Evolutionary conservation across 1,284 basidiomycete genomes (phyloP), one percentile per base, ranked within the genome.

Genomic region (Puccinia novopanici): DNA sequence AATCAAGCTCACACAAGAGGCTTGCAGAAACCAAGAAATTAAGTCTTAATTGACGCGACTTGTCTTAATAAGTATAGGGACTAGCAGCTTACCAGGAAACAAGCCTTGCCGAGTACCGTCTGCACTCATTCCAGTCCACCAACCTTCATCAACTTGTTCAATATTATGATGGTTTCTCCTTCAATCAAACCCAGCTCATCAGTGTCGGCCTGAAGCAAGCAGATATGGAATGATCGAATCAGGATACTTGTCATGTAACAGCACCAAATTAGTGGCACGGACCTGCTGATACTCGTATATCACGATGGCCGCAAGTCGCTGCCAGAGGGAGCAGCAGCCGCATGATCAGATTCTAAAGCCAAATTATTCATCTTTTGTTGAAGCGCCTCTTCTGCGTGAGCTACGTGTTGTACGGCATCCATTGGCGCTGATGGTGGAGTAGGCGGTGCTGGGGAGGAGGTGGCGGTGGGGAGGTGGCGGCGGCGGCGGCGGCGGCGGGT

Each of bases 121-220:
- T 54, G 88, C 86, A 50, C 90, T 90, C 61, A 90, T 88, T 42
- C 93, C 94, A 82, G 88, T 89, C 93, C 93, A 95, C 94, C 88
- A 89, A 45, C 88, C 87, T 54, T 83, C 83, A 52, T 83, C 83
- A n/a, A 93, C 85, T 86, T 92, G 89, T 85, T 94, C 92, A 67
- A 95, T 90, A 82, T 92, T 75, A 91, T 90, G 77, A 96, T 90
- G 54, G 91, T 86, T 84, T 95, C 92, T 72, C 93, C 94, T 85
- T 95, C 93, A 2, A 87, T 83, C 27, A 97, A 88, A 75, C 87
- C 86, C 87, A 96, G 90, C 85, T 97, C 94, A 84, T 94, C 94
- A 82, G 94, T 92, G 86, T 94, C 93, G 67, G 75, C 81, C 73
- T 81, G 27, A 52, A 54, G 27, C 8, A 17, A 57, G 40, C 22